These are phyloP conservation scores for Blastobotrys aristatus DNA, from an alignment of 1,139 yeast genomes.

Conservation along the genomic window DNA sequence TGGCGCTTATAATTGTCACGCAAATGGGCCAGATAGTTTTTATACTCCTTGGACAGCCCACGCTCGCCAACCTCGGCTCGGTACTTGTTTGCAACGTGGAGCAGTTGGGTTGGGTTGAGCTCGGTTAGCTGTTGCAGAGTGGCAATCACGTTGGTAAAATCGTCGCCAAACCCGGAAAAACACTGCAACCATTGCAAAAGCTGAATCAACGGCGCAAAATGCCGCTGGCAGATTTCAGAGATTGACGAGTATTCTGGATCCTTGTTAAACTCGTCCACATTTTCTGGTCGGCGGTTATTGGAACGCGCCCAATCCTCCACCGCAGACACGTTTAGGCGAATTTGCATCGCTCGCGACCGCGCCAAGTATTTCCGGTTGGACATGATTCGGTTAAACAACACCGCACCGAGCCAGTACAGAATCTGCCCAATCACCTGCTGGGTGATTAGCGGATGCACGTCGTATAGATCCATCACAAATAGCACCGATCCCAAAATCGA, in stretches of 20 bases:
- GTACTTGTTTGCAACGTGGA: conserved; percentile 69
- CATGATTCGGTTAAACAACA: conserved; percentile 68
- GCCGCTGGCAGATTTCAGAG: conserved; percentile 52
- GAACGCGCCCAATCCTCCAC: conserved; percentile 91
- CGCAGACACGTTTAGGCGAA: conserved; percentile 76
- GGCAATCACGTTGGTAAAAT: conserved; percentile 54
- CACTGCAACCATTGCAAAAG: conserved; percentile 88
- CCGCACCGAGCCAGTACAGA: conserved; percentile 69
- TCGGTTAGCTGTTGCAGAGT: conserved; percentile 41
- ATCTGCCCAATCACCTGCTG: conserved; percentile 77
- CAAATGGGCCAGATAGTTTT: conserved; percentile 32
- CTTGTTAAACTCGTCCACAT: conserved; percentile 34
- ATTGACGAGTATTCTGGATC: conserved; percentile 27
- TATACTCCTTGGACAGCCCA: conserved; percentile 37
- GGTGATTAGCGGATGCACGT: conserved; percentile 67
- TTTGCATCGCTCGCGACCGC: conserved; percentile 82
- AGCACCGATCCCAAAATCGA: conserved; percentile 86
- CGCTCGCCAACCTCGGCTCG: conserved; percentile 79
- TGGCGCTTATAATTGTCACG: conserved; percentile 29
- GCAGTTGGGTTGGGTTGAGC: conserved; percentile 64
- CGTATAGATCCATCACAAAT: conserved; percentile 77
- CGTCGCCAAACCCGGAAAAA: conserved; percentile 58
- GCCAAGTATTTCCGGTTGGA: conserved; percentile 64
- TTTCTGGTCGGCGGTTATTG: conserved; percentile 56
- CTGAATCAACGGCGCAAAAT: conserved; percentile 71